Percentiles rank a stretch among this genome's conserved stretches.
These are phyloP conservation scores for Pugionium dolabratum DNA, from an alignment of 345 rosid species.

Conservation along the genomic window DNA sequence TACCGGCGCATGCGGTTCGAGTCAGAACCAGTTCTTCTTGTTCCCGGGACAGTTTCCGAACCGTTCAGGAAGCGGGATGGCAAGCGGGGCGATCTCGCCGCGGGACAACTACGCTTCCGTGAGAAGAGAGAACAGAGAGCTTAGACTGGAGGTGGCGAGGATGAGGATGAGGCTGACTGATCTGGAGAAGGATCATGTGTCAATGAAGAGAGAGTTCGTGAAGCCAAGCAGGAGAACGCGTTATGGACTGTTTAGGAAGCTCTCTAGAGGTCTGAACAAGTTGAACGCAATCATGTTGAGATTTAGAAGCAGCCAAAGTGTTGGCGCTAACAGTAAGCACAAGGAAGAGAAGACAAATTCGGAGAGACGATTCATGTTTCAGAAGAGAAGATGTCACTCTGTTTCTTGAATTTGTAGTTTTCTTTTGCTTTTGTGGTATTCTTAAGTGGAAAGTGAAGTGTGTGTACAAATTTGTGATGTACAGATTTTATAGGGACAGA, in stretches of 20 bases:
- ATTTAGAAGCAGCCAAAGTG: conserved; percentile 55
- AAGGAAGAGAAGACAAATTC: conserved; percentile 51
- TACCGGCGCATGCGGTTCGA: conserved; percentile 27
- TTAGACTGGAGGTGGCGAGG: conserved; percentile 96
- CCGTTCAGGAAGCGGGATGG: conserved; percentile 82
- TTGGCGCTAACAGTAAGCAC: conserved; percentile 37
- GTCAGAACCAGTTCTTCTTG: conserved; percentile 77
- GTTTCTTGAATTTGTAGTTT: conserved; percentile 51
- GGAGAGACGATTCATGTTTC: conserved; percentile 68
- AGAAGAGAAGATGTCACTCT: conserved; percentile 86
- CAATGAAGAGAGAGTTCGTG: conserved; percentile 87
- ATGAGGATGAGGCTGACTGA: conserved; percentile 99
- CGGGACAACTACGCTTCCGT: conserved; percentile 94
- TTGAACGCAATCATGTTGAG: conserved; percentile 67
- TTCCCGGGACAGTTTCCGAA: conserved; percentile 78
- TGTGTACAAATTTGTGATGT: conserved; percentile 26
- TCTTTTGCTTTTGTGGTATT: conserved; percentile 8
- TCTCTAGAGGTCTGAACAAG: conserved; percentile 74
- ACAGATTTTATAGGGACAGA: neutral
- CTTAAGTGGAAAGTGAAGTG: conserved; percentile 8
- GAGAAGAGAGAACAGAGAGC: conserved; percentile 93
- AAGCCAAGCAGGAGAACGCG: conserved; percentile 49
- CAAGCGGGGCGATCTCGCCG: conserved; percentile 95
- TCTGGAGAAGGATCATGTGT: conserved; percentile 87
- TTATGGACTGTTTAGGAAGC: conserved; percentile 64